Base-by-base conservation (phyloP, 176 grass and related monocot species). In the Themeda triandra region DNA sequence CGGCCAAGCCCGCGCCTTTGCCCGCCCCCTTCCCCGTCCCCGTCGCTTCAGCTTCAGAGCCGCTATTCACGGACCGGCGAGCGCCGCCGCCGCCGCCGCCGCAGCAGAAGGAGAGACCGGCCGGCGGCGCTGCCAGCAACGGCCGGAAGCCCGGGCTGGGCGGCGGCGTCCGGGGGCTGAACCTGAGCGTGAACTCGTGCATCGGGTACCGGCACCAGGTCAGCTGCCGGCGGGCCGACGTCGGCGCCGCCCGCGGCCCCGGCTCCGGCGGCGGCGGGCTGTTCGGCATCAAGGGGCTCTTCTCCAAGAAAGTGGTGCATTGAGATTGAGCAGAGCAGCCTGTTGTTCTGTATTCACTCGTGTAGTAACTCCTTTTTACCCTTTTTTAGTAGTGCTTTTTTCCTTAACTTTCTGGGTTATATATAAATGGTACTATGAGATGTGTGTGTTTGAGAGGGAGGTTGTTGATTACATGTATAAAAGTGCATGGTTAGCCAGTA, bases 251-350 rank as follows among this genome's bases (percentile, higher is more conserved):
- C 17, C 86, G 85, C 2, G 40, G 68, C 69, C 49, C 4, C 23
- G 33, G 36, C 36, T 15, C 56, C 3, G 67, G 44, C 33, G 54
- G 51, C 33, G 86, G 85, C 25, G 70, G 89, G 1, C 71, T 97
- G 59, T 92, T 94, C 78, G 82, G 78, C 37, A 85, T 97, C 41
- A 92, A 82, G 82, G 71, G 85, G 25, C 69, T 97, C 73, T 97
- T 97, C 86, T 86, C 92, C 81, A 97, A 94, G 83, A 97, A 97
- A 58, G 91, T 97, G 25, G 91, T 97, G 25, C 87, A 94, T 70
- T 97, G 48, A 87, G n/a, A n/a, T n/a, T n/a, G n/a, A n/a, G n/a
- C n/a, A n/a, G n/a, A n/a, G 37, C 27, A 25, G 53, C 21, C 51
- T 56, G 1, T 35, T 35, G 3, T 56, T 59, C 54, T 23, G 15